phyloP scores from a whole-genome alignment of 306 rosid species.

The cucumber (Cucumis sativus) region DNA sequence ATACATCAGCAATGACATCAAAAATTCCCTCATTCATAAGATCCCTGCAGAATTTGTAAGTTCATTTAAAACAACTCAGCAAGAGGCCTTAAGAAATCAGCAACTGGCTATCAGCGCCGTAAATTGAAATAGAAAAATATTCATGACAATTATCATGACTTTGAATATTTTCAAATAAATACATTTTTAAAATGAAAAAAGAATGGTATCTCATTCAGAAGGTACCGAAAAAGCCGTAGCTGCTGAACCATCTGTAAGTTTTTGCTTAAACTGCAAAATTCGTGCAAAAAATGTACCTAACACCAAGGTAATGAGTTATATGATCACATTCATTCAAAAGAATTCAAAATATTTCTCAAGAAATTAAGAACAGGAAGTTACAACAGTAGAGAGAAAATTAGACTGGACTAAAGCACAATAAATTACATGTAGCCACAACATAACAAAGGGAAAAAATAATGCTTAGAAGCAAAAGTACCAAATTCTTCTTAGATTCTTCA shows the following conservation, averaged over 20 bases:
- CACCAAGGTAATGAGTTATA: not conserved
- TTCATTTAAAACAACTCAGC: conserved; percentile 14
- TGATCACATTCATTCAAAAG: not conserved
- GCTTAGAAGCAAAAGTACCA: conserved; percentile 37
- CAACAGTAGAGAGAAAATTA: not conserved
- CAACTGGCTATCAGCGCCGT: not conserved
- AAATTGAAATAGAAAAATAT: conserved; percentile 6
- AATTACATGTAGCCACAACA: not conserved
- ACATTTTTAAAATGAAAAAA: not conserved
- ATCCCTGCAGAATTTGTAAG: conserved; percentile 48
- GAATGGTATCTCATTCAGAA: not conserved
- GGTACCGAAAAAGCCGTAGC: conserved; percentile 75
- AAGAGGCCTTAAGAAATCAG: not conserved
- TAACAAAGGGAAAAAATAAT: not conserved
- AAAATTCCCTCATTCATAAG: conserved; percentile 92
- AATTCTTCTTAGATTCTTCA: conserved; percentile 67
- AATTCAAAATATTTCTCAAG: not conserved
- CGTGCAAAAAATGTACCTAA: conserved; percentile 80
- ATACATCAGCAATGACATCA: conserved; percentile 55
- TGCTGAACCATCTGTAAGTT: conserved; percentile 95
- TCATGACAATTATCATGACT: not conserved
- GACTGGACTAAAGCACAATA: not conserved
- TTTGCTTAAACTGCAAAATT: conserved; percentile 87
- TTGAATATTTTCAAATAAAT: not conserved
- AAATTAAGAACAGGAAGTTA: not conserved